Conservation (phyloP, 2,329 filamentous ascomycete species). For the Penicillium sp. region DNA sequence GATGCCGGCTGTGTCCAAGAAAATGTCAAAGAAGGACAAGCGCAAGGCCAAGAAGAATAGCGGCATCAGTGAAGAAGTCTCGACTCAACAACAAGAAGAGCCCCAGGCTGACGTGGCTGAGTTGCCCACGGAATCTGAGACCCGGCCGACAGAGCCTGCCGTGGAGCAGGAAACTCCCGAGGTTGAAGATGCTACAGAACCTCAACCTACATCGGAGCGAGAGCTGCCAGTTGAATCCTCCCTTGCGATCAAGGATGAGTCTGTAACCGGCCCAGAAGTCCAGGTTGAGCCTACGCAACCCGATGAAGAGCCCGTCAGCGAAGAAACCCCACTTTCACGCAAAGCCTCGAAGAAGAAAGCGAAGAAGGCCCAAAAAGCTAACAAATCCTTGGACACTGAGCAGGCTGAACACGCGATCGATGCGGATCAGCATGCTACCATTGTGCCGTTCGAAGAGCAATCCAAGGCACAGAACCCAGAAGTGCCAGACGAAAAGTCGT, state of each 20-base stretch:
- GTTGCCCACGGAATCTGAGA: not conserved
- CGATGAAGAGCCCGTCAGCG: conserved; percentile 8
- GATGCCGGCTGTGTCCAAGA: conserved; percentile 12
- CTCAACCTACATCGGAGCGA: not conserved
- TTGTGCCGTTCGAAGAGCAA: conserved; percentile 5
- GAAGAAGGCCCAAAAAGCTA: conserved; percentile 29
- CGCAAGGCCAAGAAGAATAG: conserved; percentile 24
- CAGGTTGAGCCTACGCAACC: conserved; percentile 1
- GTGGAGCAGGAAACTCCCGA: not conserved
- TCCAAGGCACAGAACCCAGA: conserved; percentile 1
- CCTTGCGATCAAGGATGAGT: not conserved
- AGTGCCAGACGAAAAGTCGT: conserved; percentile 5
- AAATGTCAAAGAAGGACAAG: conserved; percentile 27
- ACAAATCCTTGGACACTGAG: conserved; percentile 9
- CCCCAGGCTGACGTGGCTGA: not conserved
- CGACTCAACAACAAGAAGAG: not conserved
- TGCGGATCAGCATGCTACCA: not conserved
- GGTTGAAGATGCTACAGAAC: not conserved
- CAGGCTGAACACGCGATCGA: conserved; percentile 1
- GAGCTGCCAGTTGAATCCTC: not conserved
- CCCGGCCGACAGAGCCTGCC: not conserved
- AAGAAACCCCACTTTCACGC: conserved; percentile 13
- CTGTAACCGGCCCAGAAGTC: conserved; percentile 3
- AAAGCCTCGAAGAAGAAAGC: conserved; percentile 39
- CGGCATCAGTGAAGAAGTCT: conserved; percentile 2